Conservation (phyloP, 2,329 filamentous ascomycete species). For the Chaetomium globosum region DNA sequence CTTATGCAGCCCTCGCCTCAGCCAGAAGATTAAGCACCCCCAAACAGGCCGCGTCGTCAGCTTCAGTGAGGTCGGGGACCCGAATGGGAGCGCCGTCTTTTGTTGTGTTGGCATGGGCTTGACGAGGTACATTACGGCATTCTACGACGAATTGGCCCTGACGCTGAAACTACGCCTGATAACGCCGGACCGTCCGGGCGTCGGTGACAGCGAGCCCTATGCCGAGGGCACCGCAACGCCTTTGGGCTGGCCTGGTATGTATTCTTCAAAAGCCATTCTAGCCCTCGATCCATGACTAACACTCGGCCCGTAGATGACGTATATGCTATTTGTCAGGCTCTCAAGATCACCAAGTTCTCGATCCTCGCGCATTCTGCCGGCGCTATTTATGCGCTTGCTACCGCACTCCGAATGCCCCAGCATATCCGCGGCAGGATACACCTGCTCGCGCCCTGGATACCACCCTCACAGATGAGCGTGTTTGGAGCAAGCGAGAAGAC, state of each 20-base stretch:
- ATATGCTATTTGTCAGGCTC: conserved; percentile 84
- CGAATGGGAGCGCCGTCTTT: conserved; percentile 87
- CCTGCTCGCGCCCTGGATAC: conserved; percentile 94
- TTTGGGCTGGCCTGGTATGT: conserved; percentile 87
- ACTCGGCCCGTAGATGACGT: conserved; percentile 66
- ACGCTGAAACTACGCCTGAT: conserved; percentile 88
- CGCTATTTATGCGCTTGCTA: conserved; percentile 96
- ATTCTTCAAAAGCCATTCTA: neutral
- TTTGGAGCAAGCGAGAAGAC: conserved; percentile 71
- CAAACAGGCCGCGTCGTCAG: conserved; percentile 86
- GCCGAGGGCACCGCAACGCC: conserved; percentile 81
- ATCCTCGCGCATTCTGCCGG: conserved; percentile 94
- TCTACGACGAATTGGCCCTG: conserved; percentile 92
- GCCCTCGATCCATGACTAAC: neutral
- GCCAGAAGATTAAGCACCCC: conserved; percentile 84
- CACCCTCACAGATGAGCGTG: conserved; percentile 86
- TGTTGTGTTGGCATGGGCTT: conserved; percentile 98
- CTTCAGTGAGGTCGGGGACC: conserved; percentile 94
- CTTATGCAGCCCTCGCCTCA: conserved; percentile 77
- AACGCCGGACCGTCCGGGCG: conserved; percentile 89
- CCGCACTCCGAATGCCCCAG: conserved; percentile 91
- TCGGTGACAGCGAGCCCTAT: conserved; percentile 88
- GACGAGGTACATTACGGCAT: conserved; percentile 92
- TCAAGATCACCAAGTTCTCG: conserved; percentile 95
- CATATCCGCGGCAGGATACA: conserved; percentile 94